phyloP scores from a whole-genome alignment of 352 stramenopile genomes.

The Phytophthora nicotianae region DNA sequence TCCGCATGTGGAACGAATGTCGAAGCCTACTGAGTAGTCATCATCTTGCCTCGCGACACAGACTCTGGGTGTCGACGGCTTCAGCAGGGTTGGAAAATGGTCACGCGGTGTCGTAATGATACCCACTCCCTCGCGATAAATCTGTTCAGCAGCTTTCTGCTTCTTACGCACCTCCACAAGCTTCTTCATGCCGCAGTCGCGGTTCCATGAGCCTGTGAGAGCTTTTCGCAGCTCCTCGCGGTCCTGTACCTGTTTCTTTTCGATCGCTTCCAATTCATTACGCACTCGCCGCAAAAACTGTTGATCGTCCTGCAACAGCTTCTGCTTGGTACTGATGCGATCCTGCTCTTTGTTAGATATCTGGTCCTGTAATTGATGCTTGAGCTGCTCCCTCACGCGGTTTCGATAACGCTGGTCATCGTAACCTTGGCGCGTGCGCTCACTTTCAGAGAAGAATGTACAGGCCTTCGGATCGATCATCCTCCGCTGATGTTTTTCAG shows the following conservation, averaged over 20 bases:
- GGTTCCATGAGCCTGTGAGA: constrained; percentile 69
- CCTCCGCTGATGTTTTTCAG: constrained; percentile 41
- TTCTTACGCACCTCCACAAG: constrained; percentile 68
- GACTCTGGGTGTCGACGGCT: constrained; percentile 34
- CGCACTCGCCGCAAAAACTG: constrained; percentile 57
- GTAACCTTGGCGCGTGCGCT: constrained; percentile 53
- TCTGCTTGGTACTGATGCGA: constrained; percentile 42
- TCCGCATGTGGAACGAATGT: constrained; percentile 63
- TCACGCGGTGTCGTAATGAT: constrained; percentile 4
- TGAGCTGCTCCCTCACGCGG: constrained; percentile 57
- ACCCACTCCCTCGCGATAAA: constrained; percentile 24
- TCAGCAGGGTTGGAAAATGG: constrained; percentile 36
- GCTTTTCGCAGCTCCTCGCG: constrained; percentile 58
- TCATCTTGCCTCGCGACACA: constrained; percentile 21
- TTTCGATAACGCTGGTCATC: constrained; percentile 52
- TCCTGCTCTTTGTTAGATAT: constrained; percentile 63
- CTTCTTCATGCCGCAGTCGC: constrained; percentile 69
- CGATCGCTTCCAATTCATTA: constrained; percentile 63
- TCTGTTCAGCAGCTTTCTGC: constrained; percentile 56
- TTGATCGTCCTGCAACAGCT: constrained; percentile 59
- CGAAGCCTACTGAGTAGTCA: constrained; percentile 77
- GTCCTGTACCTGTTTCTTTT: constrained; percentile 59
- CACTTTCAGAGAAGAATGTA: constrained; percentile 66
- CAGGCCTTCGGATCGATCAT: constrained; percentile 46
- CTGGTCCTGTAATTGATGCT: constrained; percentile 60